These are phyloP conservation scores for Elaeis guineensis DNA, from an alignment of 176 grass and related monocot genomes.

Conservation along the genomic window DNA sequence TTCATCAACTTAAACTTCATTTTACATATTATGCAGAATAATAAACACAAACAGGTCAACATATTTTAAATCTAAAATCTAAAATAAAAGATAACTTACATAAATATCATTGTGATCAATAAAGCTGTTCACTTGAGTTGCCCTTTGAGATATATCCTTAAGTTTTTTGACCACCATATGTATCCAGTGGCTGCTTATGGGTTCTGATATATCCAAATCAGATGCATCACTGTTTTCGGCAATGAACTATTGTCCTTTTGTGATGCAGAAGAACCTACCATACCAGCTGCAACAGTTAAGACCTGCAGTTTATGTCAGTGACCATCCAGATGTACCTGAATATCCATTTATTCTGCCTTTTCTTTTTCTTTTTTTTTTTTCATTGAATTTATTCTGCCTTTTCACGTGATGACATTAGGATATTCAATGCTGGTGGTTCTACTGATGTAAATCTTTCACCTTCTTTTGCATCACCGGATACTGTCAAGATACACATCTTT, in stretches of 20 bases:
- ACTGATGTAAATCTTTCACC: slow-evolving; percentile 34
- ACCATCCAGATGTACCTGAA: slow-evolving; percentile 72
- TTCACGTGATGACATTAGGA: slow-evolving; percentile 82
- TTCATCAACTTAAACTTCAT: too few relatives aligned
- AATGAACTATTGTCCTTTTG: slow-evolving; percentile 21
- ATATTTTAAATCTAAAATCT: neutral
- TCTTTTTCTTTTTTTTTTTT: too few relatives aligned
- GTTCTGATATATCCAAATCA: slow-evolving; percentile 54
- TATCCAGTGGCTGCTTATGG: slow-evolving; percentile 40
- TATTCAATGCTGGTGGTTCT: slow-evolving; percentile 67
- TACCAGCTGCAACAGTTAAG: slow-evolving; percentile 60
- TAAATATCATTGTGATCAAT: slow-evolving; percentile 43
- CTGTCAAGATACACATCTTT: slow-evolving; percentile 58
- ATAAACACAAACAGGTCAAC: neutral
- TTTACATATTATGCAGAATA: neutral
- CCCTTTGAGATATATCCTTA: slow-evolving; percentile 58
- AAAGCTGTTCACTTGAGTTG: slow-evolving; percentile 50
- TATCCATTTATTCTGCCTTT: slow-evolving; percentile 44
- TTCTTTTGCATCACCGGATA: slow-evolving; percentile 29
- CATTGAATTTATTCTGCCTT: slow-evolving; percentile 16
- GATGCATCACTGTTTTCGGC: neutral
- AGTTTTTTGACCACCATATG: slow-evolving; percentile 70
- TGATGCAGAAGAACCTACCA: slow-evolving; percentile 31
- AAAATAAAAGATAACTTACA: slow-evolving; percentile 48
- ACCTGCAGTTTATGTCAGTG: slow-evolving; percentile 71